phyloP scores from a whole-genome alignment of 768 basidiomycete genomes.

The Pholiota molesta region DNA sequence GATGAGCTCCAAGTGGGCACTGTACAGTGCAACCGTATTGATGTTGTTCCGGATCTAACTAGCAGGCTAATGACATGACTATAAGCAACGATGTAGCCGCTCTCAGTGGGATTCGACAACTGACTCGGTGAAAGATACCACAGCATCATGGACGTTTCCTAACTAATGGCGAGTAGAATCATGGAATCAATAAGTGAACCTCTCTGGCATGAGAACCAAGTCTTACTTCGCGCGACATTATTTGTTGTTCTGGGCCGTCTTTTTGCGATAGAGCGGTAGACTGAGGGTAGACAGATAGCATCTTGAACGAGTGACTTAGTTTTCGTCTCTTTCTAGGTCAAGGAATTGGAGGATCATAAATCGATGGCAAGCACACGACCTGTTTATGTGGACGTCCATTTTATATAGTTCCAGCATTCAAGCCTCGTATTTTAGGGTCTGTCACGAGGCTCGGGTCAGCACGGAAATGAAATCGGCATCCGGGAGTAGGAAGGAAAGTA shows the following conservation, averaged over 20 bases:
- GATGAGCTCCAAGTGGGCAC: constrained; percentile 68
- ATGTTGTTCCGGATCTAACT: constrained; percentile 44
- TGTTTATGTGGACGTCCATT: constrained; percentile 16
- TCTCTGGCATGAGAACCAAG: neutral
- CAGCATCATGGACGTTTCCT: constrained; percentile 55
- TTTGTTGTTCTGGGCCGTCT: constrained; percentile 14
- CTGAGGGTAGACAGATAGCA: constrained; percentile 31
- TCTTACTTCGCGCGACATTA: constrained; percentile 11
- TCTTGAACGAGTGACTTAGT: constrained; percentile 4
- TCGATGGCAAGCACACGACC: constrained; percentile 31
- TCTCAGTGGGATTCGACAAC: constrained; percentile 19
- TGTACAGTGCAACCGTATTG: constrained; percentile 63
- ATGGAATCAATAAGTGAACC: neutral
- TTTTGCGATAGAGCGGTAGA: constrained; percentile 14
- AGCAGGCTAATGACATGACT: constrained; percentile 42
- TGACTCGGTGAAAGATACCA: constrained; percentile 65
- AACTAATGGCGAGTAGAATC: constrained; percentile 35
- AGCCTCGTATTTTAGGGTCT: constrained; percentile 21
- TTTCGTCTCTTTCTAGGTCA: neutral
- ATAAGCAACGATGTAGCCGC: constrained; percentile 2
- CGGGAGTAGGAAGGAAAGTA: constrained; percentile 9
- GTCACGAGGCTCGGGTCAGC: constrained; percentile 34
- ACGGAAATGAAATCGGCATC: constrained; percentile 31
- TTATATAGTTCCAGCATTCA: constrained; percentile 15
- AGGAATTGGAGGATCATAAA: neutral